These are phyloP conservation scores for Vitis hybrid DNA, from an alignment of 177 flowering plant genomes.

Conservation along the genomic window DNA sequence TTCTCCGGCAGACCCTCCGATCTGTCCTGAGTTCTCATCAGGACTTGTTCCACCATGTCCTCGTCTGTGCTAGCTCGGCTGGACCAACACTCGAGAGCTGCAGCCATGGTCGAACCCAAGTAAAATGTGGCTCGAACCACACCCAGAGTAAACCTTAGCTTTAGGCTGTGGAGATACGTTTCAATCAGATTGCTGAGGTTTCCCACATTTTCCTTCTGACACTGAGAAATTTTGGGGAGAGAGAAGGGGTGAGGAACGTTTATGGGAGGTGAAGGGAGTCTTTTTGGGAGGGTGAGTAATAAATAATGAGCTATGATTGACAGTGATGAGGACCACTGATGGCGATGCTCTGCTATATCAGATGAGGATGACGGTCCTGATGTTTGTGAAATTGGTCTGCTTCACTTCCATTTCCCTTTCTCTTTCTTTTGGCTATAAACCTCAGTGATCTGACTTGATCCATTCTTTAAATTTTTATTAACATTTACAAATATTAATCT, in stretches of 20 bases:
- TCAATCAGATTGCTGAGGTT: background rate
- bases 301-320: background rate
- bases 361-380: background rate
- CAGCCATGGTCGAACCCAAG: slow-evolving; percentile 52
- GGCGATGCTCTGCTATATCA: background rate
- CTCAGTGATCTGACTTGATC: too few relatives aligned
- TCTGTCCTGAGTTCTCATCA: slow-evolving; percentile 72
- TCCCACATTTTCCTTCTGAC: slow-evolving; percentile 5
- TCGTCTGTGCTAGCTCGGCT: slow-evolving; percentile 80
- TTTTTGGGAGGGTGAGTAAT: background rate
- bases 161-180: background rate
- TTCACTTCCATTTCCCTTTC: too few relatives aligned
- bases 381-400: too few relatives aligned
- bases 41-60: slow-evolving; percentile 85
- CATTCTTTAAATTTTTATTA: too few relatives aligned
- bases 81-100: slow-evolving; percentile 97
- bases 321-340: background rate
- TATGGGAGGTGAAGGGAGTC: background rate
- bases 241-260: background rate
- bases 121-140: too few relatives aligned
- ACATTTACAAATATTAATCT: too few relatives aligned
- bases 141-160: too few relatives aligned
- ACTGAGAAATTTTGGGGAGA: background rate
- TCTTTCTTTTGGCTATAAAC: too few relatives aligned
- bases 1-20: slow-evolving; percentile 48